A percentile compares a stretch with the other conserved stretches of the same genome.
Conservation (phyloP, 441 rosid species). For the Metrosideros polymorpha region DNA sequence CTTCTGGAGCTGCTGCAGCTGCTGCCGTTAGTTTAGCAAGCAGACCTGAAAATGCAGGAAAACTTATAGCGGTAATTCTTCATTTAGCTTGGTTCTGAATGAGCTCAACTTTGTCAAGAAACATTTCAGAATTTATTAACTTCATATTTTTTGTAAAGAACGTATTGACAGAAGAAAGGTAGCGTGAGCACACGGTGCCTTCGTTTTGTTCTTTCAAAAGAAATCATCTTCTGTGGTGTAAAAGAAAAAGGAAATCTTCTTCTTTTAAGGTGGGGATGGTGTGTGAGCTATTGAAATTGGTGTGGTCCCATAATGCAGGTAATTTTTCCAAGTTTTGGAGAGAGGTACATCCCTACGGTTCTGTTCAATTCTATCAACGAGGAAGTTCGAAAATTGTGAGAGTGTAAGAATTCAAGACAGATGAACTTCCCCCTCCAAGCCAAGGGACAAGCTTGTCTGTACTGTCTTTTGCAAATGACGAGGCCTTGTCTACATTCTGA, state of each 20-base stretch:
- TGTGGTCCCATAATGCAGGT: conserved; percentile 30
- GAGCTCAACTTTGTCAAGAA: not conserved
- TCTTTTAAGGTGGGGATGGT: not conserved
- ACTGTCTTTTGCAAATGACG: not conserved
- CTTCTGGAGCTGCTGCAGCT: conserved; percentile 93
- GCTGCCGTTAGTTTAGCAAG: conserved; percentile 72
- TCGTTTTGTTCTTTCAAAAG: not conserved
- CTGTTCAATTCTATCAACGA: conserved; percentile 60
- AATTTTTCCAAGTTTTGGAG: conserved; percentile 95
- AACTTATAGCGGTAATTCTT: conserved; percentile 55
- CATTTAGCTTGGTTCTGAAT: not conserved
- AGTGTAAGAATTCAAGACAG: not conserved
- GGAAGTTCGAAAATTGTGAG: conserved; percentile 59
- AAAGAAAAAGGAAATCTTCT: not conserved
- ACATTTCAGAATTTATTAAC: not conserved
- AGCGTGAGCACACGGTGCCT: not conserved
- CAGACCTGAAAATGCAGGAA: conserved; percentile 85
- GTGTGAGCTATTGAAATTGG: not conserved
- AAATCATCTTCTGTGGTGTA: not conserved
- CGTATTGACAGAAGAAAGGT: not conserved
- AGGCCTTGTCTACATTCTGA: not conserved
- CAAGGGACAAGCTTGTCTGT: not conserved
- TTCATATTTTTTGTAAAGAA: not conserved
- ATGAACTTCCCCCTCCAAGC: not conserved
- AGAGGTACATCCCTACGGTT: conserved; percentile 74